Evolutionary conservation across 2,329 filamentous ascomycete species (phyloP).

Genomic region (Dactylellina sp.): DNA sequence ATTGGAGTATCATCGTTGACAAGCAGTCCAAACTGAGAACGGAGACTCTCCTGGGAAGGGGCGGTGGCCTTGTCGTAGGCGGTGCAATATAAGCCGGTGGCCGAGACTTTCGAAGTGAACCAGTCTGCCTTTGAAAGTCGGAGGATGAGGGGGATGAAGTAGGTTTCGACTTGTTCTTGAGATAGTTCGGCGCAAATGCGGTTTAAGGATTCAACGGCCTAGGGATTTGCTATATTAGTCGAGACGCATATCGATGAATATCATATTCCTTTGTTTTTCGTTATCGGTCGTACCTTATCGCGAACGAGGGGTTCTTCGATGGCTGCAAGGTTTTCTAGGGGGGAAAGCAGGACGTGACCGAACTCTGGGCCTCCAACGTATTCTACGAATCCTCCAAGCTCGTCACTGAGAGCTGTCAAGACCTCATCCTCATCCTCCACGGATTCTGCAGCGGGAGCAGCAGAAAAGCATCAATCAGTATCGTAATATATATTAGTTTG

Average conservation of each 20-base stretch:
- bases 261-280: no score
- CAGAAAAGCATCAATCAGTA: constrained; percentile 16
- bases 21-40: constrained; percentile 89
- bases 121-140: constrained; percentile 99
- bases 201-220: constrained; percentile 99
- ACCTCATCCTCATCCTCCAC: constrained; percentile 99
- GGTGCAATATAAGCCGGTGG: constrained; percentile 91
- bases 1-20: constrained; percentile 99
- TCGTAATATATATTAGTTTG: constrained; percentile 19
- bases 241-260: no score
- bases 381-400: constrained; percentile 95
- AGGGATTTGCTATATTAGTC: constrained; percentile 44
- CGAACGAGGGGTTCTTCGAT: constrained; percentile 98
- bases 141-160: constrained; percentile 94
- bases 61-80: constrained; percentile 92
- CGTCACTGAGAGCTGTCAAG: constrained; percentile 93
- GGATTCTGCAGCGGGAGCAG: no score
- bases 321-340: constrained; percentile 95
- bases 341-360: constrained; percentile 95
- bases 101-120: constrained; percentile 99
- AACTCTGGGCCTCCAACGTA: constrained; percentile 95
- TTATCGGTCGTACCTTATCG: constrained; percentile 87
- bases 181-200: constrained; percentile 97
- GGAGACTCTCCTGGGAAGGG: constrained; percentile 87
- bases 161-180: constrained; percentile 91